phyloP scores from a whole-genome alignment of 352 stramenopile species.

The Globisporangium recalcitrans region DNA sequence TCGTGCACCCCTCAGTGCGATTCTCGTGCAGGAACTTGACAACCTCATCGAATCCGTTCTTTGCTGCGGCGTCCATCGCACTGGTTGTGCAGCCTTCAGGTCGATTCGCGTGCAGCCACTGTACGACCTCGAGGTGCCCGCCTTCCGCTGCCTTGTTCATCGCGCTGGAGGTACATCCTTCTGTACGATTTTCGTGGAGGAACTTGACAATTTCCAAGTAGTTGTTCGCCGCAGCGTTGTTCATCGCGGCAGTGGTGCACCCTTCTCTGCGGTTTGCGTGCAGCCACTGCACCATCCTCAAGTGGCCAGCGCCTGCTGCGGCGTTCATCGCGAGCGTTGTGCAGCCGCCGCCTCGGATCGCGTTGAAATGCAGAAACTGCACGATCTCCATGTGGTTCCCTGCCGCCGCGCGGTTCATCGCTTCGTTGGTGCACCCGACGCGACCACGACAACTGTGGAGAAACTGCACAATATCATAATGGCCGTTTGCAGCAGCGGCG shows the following conservation, averaged over 20 bases:
- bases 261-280: slow-evolving; percentile 5
- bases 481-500: slow-evolving; percentile 17
- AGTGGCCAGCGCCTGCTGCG: not conserved
- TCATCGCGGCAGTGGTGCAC: slow-evolving; percentile 9
- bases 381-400: slow-evolving; percentile 32
- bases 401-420: slow-evolving; percentile 29
- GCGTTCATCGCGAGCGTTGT: slow-evolving; percentile 17
- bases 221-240: slow-evolving; percentile 2
- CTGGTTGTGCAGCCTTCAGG: slow-evolving; percentile 5
- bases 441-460: not conserved
- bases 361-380: slow-evolving; percentile 29
- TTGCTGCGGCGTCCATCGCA: slow-evolving; percentile 1
- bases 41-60: not conserved
- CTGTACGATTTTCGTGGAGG: slow-evolving; percentile 1
- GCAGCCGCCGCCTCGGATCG: slow-evolving; percentile 20
- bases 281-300: slow-evolving; percentile 9
- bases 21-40: slow-evolving; percentile 13
- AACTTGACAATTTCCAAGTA: slow-evolving; percentile 3
- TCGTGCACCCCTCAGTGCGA: slow-evolving; percentile 3
- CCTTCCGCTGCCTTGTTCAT: not conserved
- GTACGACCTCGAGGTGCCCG: not conserved
- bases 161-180: not conserved
- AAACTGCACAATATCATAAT: slow-evolving; percentile 9
- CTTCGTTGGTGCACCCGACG: slow-evolving; percentile 6
- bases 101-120: slow-evolving; percentile 7